Base-by-base conservation (phyloP, 1,284 basidiomycete species). In the Puccinia horiana region DNA sequence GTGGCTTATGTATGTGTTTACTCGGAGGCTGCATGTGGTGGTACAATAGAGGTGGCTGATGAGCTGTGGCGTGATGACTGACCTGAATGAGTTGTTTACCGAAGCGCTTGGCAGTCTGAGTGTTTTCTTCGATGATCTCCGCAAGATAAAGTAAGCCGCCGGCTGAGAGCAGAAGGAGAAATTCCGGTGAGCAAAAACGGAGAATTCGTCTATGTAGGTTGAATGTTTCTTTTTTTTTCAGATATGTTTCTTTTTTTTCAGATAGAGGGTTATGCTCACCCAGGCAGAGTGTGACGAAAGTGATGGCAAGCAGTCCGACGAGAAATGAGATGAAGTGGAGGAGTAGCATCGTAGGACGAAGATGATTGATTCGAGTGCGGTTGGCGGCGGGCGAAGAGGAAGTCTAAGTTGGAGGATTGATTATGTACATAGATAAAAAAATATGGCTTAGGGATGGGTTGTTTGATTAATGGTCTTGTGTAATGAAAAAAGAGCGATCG, bases 71-170 rank as follows among this genome's bases (percentile, higher is more conserved):
- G n/a, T 29, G 56, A 5, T 14, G 16, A 90, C 93, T 85, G 86
- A 96, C 95, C 87, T 95, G 96, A 85, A 94, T 93, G 20, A 91
- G 90, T 83, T 93, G 89, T 86, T 93, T 91, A 0, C 95, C 95
- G 29, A 94, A 86, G 1, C 88, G 85, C 88, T 96, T 96, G 11
- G 95, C 93, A 76, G 90, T 85, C 65, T 91, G 90, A 18, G 94
- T 92, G 87, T 96, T 92, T 86, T 98, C 95, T 87, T 98, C 95
- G 84, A 97, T 96, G 70, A 97, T 88, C 87, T 98, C 95, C 2
- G 95, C 95, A 42, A 97, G 89, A 90, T 95, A 96, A 82, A 98
- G 88, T 73, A 98, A 89, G 12, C 95, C 95, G 87, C 93, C 96
- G 75, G 95, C 95, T 96, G 86, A 52, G 0, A 5, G 32, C 2